Evolutionary conservation across 2,329 filamentous ascomycete genomes (phyloP), one percentile per base, ranked within the genome.

Genomic region (Arthrobotrys iridis): DNA sequence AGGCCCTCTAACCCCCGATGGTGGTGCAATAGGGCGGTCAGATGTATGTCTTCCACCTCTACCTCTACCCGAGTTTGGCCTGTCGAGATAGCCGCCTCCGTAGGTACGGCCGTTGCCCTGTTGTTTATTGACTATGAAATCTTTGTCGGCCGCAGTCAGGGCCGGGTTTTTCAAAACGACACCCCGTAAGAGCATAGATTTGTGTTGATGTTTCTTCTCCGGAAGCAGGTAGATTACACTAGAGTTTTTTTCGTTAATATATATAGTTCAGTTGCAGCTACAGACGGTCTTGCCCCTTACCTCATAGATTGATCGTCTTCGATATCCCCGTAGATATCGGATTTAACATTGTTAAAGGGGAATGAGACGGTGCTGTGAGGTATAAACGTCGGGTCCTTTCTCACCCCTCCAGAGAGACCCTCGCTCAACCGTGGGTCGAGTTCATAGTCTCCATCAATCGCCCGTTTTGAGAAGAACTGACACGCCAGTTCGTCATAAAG

Each of bases 401-500:
- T 89, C 22, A 97, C 88, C 59, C 87, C 89, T 33, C 95, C 95
- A 2, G 91, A 88, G 1, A 99, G 83, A 1, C 93, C 93, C 77
- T 90, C 89, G 76, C 90, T 96, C 20, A 88, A 85, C 60, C 87
- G 87, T 35, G 92, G 88, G 78, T 96, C 90, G 50, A 99, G 85
- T 78, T 88, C 89, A 80, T 92, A 88, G 77, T 88, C 88, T 0
- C 87, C 83, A 1, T 76, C 83, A 1, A 87, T 89, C 77, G 93
- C 89, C 79, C 93, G 93, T 83, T 97, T 98, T 18, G 93, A 94
- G 82, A 97, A 99, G 81, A 99, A 96, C 65, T 91, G 91, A 33
- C 86, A 87, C 20, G 90, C 90, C 59, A 98, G 87, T 57, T 96
- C 91, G 76, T 96, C 89, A 80, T 98, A 98, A 0, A 99, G 85